Evolutionary conservation across 371 early-diverging fungal genomes (phyloP), one percentile per base, ranked within the genome.

Genomic region (Mucor velutinosus): DNA sequence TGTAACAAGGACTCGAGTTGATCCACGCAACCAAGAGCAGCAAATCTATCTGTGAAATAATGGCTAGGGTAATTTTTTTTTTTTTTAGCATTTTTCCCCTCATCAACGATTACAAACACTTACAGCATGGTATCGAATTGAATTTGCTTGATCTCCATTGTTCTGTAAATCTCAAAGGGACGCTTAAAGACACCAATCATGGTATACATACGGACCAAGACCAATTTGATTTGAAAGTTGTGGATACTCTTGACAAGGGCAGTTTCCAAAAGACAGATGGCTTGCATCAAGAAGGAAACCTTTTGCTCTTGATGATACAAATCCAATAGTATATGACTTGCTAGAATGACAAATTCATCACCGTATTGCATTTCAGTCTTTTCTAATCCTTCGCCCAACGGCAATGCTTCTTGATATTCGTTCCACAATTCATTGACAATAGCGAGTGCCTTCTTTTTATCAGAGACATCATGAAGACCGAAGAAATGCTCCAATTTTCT

Each of bases 101-200:
- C 25, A 10, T 53, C 21, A 27, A 27, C 21, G 11, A 14, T 4
- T 27, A 53, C 3, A 4, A 0, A n/a, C 32, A 66, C 71, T 74
- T 84, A 90, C 82, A 89, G 88, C 73, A 96, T 79, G 0, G 97
- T 94, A 72, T 97, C 97, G 53, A 86, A 83, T 76, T 95, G 94
- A 30, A 96, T 87, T 69, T 95, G 90, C 77, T 96, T 96, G 75
- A 96, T 89, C 65, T 92, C 91, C 85, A 97, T 86, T 0, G 90
- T 86, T 56, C 76, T 78, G 73, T 88, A 91, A 61, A 93, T 82
- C 17, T 84, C 85, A 29, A 85, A 72, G 0, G 94, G 87, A 12
- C 91, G 90, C 27, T 82, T 77, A 67, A 80, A 86, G 21, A 86
- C 89, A 30, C 93, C 93, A 19, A 91, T 66, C 25, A 85, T 68